A percentile compares a stretch with the other conserved stretches of the same genome.
Conservation (phyloP, 2,329 filamentous ascomycete genomes). For the Alternaria incomplexa region DNA sequence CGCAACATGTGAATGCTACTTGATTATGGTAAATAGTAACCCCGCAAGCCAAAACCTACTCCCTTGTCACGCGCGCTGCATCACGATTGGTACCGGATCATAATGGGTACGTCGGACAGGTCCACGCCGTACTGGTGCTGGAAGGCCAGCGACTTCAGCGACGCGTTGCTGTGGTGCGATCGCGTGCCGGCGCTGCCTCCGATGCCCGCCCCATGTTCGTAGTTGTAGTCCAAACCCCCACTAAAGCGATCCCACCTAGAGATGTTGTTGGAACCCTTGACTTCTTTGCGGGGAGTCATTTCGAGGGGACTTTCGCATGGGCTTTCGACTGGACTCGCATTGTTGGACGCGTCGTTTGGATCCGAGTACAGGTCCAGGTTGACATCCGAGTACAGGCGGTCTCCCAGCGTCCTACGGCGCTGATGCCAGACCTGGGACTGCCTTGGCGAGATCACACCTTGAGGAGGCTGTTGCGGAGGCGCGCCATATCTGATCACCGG, state of each 20-base stretch:
- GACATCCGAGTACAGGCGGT: slow-evolving; percentile 26
- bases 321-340: neutral
- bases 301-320: neutral
- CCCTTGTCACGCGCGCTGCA: slow-evolving; percentile 23
- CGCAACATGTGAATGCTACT: slow-evolving; percentile 4
- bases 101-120: slow-evolving; percentile 41
- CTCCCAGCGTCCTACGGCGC: slow-evolving; percentile 40
- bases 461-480: slow-evolving; percentile 10
- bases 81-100: slow-evolving; percentile 37
- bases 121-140: slow-evolving; percentile 41
- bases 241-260: slow-evolving; percentile 41
- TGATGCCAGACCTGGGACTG: slow-evolving; percentile 36
- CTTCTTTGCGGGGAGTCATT: neutral
- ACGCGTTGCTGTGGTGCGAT: slow-evolving; percentile 36
- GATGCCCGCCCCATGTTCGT: slow-evolving; percentile 42
- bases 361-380: slow-evolving; percentile 2
- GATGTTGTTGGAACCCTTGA: neutral
- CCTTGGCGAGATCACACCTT: slow-evolving; percentile 31
- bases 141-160: slow-evolving; percentile 38
- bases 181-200: slow-evolving; percentile 48
- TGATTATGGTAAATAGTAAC: neutral
- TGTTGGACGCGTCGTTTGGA: neutral
- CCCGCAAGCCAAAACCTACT: slow-evolving; percentile 1
- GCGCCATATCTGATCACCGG: slow-evolving; percentile 23
- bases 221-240: slow-evolving; percentile 46